Conservation (phyloP, 2,329 filamentous ascomycete species). For the Stagonosporopsis rhizophila region DNA sequence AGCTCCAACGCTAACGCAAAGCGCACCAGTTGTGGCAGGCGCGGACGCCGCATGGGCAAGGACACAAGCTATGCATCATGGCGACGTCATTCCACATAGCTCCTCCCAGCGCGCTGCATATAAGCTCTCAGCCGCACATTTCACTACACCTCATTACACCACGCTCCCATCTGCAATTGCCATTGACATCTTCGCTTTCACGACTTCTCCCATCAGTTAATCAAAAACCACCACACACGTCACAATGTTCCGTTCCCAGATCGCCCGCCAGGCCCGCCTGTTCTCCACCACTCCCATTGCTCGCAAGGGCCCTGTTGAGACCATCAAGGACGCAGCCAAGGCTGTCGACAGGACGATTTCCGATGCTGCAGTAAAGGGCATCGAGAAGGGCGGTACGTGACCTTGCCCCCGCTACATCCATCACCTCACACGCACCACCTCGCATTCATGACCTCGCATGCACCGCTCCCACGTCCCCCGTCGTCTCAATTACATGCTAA, state of each 20-base stretch:
- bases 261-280: slow-evolving; percentile 55
- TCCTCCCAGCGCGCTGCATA: slow-evolving; percentile 8
- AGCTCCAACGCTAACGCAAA: slow-evolving; percentile 1
- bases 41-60: too few species aligned
- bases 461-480: neutral
- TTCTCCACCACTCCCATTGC: slow-evolving; percentile 62
- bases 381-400: slow-evolving; percentile 67
- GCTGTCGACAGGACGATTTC: slow-evolving; percentile 63
- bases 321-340: slow-evolving; percentile 65
- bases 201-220: slow-evolving; percentile 10
- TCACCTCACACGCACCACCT: neutral
- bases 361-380: slow-evolving; percentile 65
- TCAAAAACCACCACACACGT: slow-evolving; percentile 9
- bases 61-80: slow-evolving; percentile 1
- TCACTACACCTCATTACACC: neutral
- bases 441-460: neutral
- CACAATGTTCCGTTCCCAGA: slow-evolving; percentile 56
- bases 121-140: slow-evolving; percentile 13
- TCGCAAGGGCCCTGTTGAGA: slow-evolving; percentile 61
- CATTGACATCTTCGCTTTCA: slow-evolving; percentile 1
- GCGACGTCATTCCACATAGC: neutral
- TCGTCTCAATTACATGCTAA: slow-evolving; percentile 17
- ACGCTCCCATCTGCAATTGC: slow-evolving; percentile 15
- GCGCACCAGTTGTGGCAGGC: too few species aligned
- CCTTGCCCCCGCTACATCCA: neutral